A percentile compares a stretch with the other conserved stretches of the same genome.
Evolutionary conservation across 179 eudicot genomes (phyloP).

Genomic region (Spergularia azorica): DNA sequence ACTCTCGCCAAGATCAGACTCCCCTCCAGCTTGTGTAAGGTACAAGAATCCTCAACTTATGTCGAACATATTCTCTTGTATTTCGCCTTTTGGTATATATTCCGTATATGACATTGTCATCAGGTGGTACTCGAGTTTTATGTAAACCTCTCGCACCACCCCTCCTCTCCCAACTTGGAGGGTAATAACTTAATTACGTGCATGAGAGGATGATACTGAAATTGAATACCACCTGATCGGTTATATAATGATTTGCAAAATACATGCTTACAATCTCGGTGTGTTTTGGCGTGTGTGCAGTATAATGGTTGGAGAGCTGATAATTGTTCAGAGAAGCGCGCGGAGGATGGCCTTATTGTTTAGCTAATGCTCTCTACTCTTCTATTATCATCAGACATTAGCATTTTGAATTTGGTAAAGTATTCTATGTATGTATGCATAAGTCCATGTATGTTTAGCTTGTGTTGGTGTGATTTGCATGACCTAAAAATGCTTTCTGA

Average conservation of each 20-base stretch:
- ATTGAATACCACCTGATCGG: no score
- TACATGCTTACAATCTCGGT: background rate
- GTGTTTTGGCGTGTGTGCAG: slow-evolving; percentile 13
- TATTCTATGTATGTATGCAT: background rate
- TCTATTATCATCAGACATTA: background rate
- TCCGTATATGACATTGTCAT: no score
- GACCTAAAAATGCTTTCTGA: slow-evolving; percentile 19
- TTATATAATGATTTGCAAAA: background rate
- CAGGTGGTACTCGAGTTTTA: no score
- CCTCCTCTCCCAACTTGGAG: no score
- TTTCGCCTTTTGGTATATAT: no score
- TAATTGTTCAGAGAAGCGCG: slow-evolving; percentile 15
- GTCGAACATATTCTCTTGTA: no score
- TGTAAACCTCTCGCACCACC: no score
- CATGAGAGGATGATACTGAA: no score
- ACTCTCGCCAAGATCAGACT: slow-evolving; percentile 72
- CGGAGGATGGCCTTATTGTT: background rate
- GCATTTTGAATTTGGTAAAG: slow-evolving; percentile 7
- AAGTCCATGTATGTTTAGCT: background rate
- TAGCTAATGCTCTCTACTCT: slow-evolving; percentile 13
- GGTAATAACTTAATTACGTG: no score
- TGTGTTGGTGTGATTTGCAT: slow-evolving; percentile 34
- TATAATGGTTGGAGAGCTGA: background rate
- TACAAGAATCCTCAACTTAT: background rate
- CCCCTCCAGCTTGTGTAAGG: slow-evolving; percentile 79